Percentiles rank a stretch among this genome's conserved stretches.
Conservation (phyloP, 441 rosid genomes). For the Brassica hybrid region DNA sequence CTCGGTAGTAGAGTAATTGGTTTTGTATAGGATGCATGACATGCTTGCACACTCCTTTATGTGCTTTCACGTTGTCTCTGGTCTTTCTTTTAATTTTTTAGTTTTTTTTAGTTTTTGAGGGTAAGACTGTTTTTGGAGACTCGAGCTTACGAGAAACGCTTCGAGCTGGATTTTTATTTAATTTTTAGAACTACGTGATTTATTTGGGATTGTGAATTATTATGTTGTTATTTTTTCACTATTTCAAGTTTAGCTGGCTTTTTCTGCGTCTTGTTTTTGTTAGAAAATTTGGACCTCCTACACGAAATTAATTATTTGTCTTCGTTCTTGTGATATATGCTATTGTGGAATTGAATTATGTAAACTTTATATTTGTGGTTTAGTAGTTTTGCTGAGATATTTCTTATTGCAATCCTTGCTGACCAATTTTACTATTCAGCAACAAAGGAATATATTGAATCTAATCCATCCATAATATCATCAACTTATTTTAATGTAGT, state of each 20-base stretch:
- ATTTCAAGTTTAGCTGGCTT: neutral
- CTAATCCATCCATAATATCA: neutral
- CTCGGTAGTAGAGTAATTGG: conserved; percentile 54
- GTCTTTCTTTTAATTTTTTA: neutral
- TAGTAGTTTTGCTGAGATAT: neutral
- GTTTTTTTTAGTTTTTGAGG: neutral
- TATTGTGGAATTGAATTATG: neutral
- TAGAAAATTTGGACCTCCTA: neutral
- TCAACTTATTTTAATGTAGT: too few relatives aligned
- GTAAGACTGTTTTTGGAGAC: neutral
- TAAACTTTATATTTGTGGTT: too few relatives aligned
- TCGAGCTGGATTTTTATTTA: neutral
- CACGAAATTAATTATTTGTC: neutral
- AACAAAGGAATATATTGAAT: neutral
- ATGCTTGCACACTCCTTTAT: neutral
- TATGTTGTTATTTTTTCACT: neutral
- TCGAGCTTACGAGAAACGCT: conserved; percentile 24
- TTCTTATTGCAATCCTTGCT: too few relatives aligned
- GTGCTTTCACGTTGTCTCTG: neutral
- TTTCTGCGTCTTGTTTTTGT: neutral
- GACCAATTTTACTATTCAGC: neutral
- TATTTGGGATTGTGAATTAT: conserved; percentile 16
- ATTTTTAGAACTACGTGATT: neutral
- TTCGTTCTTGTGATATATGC: neutral
- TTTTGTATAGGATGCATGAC: conserved; percentile 38